Evolutionary conservation across 225 moss, liverwort and hornwort genomes (phyloP).

Genomic region (Lunularia cruciata): DNA sequence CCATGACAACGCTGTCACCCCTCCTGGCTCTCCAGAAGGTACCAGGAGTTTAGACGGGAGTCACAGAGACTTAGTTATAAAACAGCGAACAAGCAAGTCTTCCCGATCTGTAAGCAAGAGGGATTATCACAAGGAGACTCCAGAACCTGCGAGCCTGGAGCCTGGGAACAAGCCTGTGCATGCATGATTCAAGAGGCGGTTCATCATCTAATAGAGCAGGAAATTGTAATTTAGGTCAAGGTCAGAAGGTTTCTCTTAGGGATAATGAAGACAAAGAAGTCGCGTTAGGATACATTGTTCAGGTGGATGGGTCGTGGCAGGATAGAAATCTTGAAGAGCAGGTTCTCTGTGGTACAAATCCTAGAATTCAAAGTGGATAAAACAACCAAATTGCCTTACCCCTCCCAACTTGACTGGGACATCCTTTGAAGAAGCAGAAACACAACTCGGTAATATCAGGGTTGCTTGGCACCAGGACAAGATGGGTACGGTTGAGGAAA

Average conservation of each 20-base stretch:
- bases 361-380: slow-evolving; percentile 77
- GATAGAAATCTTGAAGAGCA: slow-evolving; percentile 64
- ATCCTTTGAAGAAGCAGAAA: slow-evolving; percentile 77
- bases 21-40: slow-evolving; percentile 57
- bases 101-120: slow-evolving; percentile 28
- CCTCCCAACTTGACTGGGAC: slow-evolving; percentile 53
- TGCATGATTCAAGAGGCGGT: slow-evolving; percentile 22
- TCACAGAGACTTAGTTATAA: slow-evolving; percentile 40
- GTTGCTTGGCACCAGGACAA: slow-evolving; percentile 65
- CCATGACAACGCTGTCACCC: slow-evolving; percentile 61
- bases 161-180: slow-evolving; percentile 6
- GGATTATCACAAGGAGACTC: slow-evolving; percentile 27
- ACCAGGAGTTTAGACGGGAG: slow-evolving; percentile 57
- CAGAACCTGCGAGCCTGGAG: slow-evolving; percentile 22
- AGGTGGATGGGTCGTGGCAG: slow-evolving; percentile 71
- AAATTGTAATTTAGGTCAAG: slow-evolving; percentile 59
- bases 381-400: slow-evolving; percentile 71
- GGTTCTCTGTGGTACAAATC: slow-evolving; percentile 76
- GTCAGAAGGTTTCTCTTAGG: slow-evolving; percentile 65
- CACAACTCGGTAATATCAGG: slow-evolving; percentile 58
- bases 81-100: slow-evolving; percentile 15
- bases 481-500: slow-evolving; percentile 13
- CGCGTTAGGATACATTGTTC: slow-evolving; percentile 61
- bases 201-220: slow-evolving; percentile 36
- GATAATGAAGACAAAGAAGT: slow-evolving; percentile 69